phyloP scores from a whole-genome alignment of 2,329 filamentous ascomycete species.

The Fusarium tupiense region DNA sequence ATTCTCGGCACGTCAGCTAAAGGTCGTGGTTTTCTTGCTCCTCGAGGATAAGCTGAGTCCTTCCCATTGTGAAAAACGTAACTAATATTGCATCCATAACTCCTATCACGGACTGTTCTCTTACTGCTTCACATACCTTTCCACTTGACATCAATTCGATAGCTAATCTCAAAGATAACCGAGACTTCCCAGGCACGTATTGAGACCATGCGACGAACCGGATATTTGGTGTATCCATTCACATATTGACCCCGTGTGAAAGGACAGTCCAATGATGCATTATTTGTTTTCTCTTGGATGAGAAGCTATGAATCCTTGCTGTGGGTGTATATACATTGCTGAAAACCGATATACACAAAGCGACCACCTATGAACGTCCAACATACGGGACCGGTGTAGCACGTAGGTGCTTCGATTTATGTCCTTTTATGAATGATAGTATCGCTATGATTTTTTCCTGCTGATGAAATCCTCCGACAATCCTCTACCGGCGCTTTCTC shows the following conservation, averaged over 20 bases:
- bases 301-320: neutral
- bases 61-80: neutral
- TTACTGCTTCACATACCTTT: neutral
- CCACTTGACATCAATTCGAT: neutral
- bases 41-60: neutral
- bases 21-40: neutral
- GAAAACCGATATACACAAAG: neutral
- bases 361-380: neutral
- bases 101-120: no score
- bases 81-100: neutral
- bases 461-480: neutral
- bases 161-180: neutral
- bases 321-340: neutral
- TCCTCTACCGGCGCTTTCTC: neutral
- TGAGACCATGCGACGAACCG: neutral
- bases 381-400: neutral
- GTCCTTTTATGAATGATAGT: no score
- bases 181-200: no score
- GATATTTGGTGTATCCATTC: neutral
- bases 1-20: neutral
- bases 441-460: neutral
- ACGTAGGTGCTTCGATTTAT: neutral
- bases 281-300: neutral
- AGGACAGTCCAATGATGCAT: neutral
- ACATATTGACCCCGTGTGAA: neutral